Conservation (phyloP, 1,284 basidiomycete species). For the Microbotryum violaceum region DNA sequence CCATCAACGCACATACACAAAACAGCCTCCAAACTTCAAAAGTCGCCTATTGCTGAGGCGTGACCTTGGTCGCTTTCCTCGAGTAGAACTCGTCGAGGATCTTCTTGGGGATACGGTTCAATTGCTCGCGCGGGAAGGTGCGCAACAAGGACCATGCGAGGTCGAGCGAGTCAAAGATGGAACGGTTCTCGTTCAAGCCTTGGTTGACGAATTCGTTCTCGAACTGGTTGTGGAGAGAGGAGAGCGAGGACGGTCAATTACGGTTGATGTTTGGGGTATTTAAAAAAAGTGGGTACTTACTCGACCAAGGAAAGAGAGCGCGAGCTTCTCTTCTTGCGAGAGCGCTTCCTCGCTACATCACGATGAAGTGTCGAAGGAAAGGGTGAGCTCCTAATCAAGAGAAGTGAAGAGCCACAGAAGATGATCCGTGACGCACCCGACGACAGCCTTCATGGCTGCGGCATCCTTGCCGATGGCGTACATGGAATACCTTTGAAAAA, state of each 20-base stretch:
- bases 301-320: constrained; percentile 84
- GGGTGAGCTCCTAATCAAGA: no score
- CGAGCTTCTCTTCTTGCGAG: constrained; percentile 85
- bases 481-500: constrained; percentile 66
- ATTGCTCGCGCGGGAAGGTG: constrained; percentile 84
- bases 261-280: not conserved
- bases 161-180: constrained; percentile 96
- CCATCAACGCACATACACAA: no score
- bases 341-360: constrained; percentile 70
- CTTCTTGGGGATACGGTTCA: constrained; percentile 41
- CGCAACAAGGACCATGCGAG: constrained; percentile 93
- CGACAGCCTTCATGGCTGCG: constrained; percentile 98
- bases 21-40: no score
- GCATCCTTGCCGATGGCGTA: constrained; percentile 97
- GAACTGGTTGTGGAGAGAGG: constrained; percentile 46
- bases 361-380: no score
- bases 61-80: constrained; percentile 51
- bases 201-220: constrained; percentile 91
- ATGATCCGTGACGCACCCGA: constrained; percentile 49
- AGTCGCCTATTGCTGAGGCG: not conserved
- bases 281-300: constrained; percentile 6
- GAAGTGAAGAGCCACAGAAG: no score
- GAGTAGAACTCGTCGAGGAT: constrained; percentile 79
- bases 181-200: constrained; percentile 89
- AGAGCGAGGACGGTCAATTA: not conserved